Evolutionary conservation across 1,139 yeast species (phyloP), one percentile per base, ranked within the genome.

Genomic region (Pichia sp.): DNA sequence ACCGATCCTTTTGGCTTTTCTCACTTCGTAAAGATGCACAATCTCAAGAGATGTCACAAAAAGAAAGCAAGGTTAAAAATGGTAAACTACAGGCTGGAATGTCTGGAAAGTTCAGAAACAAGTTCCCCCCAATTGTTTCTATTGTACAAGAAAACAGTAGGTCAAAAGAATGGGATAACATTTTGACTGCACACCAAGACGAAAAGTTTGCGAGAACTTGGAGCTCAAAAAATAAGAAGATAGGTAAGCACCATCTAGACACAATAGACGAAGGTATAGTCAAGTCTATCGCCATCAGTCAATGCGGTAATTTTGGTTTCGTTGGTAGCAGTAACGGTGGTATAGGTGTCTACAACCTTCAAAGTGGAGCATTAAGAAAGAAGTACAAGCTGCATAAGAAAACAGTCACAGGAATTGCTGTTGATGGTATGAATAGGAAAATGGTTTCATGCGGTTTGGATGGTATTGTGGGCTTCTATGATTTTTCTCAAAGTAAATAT

Each of bases 11-110:
- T 62, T 93, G 99, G 97, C 80, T 83, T 19, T 93, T 93, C 65
- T 92, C 98, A 0, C 75, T 93, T 54, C 80, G 98, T 63, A 93
- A 93, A 68, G 99, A 95, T 70, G 96, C 98, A 0, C 99, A 95
- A 71, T 89, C 96, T 1, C 96, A 89, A 65, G 96, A 90, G 68
- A 75, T 93, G 66, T 90, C 98, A 0, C 98, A 92, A 71, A 81
- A 87, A 63, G 72, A 79, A 36, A 82, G 82, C 30, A 82, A 80
- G 61, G 66, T 75, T 11, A 68, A 68, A 51, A 80, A 82, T 61
- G 84, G 81, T 42, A 78, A 81, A 59, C 77, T 87, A 61, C 74
- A 74, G 54, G 86, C 82, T 2, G 95, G 92, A 8, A 73, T 77
- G 47, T 68, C 73, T 3, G 67, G 76, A 31, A 69, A 75, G 15